Percentiles rank a stretch among this genome's conserved stretches.
These are phyloP conservation scores for Dentipellis sp. DNA, from an alignment of 768 basidiomycete species.

Conservation along the genomic window DNA sequence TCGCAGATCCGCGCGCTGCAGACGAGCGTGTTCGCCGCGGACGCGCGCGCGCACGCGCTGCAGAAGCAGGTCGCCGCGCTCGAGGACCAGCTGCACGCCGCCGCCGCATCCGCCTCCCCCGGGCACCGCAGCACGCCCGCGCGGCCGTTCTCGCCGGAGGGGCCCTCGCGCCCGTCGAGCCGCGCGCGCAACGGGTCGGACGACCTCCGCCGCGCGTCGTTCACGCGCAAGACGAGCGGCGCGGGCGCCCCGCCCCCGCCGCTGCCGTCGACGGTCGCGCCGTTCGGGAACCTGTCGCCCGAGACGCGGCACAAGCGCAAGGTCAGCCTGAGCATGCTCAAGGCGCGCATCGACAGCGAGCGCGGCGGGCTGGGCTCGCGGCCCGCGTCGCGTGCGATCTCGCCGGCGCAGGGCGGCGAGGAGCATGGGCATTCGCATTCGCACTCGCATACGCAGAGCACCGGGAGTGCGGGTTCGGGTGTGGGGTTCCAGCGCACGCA, in stretches of 20 bases:
- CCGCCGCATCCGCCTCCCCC: neutral
- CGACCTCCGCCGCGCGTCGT: conserved; percentile 30
- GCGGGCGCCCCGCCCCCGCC: conserved; percentile 25
- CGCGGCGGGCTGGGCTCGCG: conserved; percentile 33
- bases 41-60: conserved; percentile 54
- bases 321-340: conserved; percentile 82
- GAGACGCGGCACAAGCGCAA: conserved; percentile 77
- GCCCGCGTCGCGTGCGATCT: conserved; percentile 45
- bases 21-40: conserved; percentile 61
- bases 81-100: conserved; percentile 47
- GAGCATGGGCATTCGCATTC: conserved; percentile 17
- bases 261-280: conserved; percentile 23
- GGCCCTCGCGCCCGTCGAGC: conserved; percentile 38
- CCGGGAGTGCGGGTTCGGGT: neutral
- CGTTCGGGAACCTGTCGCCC: conserved; percentile 51
- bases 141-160: conserved; percentile 33
- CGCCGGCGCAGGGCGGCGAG: conserved; percentile 30
- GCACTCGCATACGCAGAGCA: conserved; percentile 7
- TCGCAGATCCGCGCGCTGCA: conserved; percentile 75
- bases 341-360: conserved; percentile 84
- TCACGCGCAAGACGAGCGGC: conserved; percentile 8
- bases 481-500: conserved; percentile 39
- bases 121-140: conserved; percentile 15
- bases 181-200: conserved; percentile 26
- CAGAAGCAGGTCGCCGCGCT: conserved; percentile 59